phyloP scores from a whole-genome alignment of 257 asterid species.

The Penstemon newberryi region DNA sequence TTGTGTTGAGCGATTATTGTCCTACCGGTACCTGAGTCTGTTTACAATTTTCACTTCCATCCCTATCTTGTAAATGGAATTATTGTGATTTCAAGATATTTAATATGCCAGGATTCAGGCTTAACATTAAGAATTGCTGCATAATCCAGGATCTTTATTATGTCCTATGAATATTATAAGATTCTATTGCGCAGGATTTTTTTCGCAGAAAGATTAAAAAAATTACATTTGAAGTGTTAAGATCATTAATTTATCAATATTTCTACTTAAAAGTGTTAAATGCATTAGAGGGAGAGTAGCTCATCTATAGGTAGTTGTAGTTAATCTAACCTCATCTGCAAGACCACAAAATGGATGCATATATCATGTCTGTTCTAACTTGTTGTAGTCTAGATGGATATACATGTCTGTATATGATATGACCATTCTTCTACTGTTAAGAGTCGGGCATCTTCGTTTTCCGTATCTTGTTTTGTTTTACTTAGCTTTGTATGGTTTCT shows the following conservation, averaged over 20 bases:
- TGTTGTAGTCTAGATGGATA: neutral
- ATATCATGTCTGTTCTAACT: neutral
- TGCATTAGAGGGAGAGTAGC: neutral
- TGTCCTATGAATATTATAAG: neutral
- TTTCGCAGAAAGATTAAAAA: neutral
- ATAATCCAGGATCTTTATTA: conserved; percentile 2
- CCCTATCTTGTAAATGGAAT: conserved; percentile 4
- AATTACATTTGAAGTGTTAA: neutral
- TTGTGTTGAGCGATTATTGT: neutral
- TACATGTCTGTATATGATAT: neutral
- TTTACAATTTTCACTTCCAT: neutral
- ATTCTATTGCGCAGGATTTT: neutral
- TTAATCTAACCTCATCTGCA: neutral
- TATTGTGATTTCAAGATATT: neutral
- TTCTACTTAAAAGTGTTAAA: neutral
- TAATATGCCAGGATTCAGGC: conserved; percentile 3
- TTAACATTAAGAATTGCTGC: conserved; percentile 2
- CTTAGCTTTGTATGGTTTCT: conserved; percentile 5
- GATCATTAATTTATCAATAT: neutral
- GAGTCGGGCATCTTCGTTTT: neutral
- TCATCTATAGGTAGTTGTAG: neutral
- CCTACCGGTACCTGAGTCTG: neutral
- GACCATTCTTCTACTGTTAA: neutral
- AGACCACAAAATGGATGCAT: neutral
- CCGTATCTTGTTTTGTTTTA: neutral